Conservation (phyloP, 768 basidiomycete genomes). For the Leccinellum albellum region DNA sequence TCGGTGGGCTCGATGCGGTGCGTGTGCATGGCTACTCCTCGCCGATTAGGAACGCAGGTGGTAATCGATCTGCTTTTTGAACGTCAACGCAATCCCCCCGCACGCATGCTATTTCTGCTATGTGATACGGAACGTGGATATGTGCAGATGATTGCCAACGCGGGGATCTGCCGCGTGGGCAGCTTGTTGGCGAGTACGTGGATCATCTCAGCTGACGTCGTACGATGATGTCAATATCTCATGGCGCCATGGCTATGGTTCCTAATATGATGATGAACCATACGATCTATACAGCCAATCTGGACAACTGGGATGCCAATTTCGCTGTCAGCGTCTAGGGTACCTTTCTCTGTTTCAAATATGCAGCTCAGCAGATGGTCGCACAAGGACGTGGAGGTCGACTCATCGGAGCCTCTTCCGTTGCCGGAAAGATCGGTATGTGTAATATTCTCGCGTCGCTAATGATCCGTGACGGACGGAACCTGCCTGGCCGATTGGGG, state of each 20-base stretch:
- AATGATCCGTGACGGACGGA: neutral
- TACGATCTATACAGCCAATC: constrained; percentile 4
- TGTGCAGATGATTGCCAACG: constrained; percentile 14
- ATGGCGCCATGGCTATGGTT: neutral
- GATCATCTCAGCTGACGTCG: neutral
- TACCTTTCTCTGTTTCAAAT: constrained; percentile 24
- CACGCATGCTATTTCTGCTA: neutral
- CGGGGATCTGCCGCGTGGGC: constrained; percentile 6
- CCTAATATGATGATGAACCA: neutral
- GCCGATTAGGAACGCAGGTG: neutral
- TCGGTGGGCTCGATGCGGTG: constrained; percentile 13
- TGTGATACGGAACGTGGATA: neutral
- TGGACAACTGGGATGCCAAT: constrained; percentile 26
- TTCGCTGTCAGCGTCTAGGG: constrained; percentile 17
- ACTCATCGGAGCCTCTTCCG: constrained; percentile 5
- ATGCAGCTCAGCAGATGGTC: constrained; percentile 22
- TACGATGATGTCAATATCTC: neutral
- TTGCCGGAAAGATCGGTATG: neutral
- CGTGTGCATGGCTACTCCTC: constrained; percentile 1
- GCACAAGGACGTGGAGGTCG: constrained; percentile 12
- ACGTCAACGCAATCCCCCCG: neutral
- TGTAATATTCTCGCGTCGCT: neutral
- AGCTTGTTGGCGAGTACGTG: constrained; percentile 6
- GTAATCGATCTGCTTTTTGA: neutral
- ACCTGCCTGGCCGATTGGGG: neutral